Evolutionary conservation across 1,139 yeast genomes (phyloP), one percentile per base, ranked within the genome.

Genomic region (Sugiyamaella neomexicana): DNA sequence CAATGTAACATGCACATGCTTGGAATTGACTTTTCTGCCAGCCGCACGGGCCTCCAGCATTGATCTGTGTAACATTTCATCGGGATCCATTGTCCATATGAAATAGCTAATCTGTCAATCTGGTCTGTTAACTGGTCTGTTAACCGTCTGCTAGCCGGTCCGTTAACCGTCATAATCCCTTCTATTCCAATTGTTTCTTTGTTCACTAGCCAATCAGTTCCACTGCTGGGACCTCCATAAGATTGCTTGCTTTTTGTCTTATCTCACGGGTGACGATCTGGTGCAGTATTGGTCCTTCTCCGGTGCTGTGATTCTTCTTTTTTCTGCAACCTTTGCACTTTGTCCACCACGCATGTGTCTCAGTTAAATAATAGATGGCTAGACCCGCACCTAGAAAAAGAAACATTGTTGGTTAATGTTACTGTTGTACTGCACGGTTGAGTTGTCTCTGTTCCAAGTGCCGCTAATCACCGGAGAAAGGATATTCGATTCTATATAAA

Each of bases 1-100:
- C 32, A 40, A 32, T 25, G 44, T 40, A 40, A 40, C 44, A 40
- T 40, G 44, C 44, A 23, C 32, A 29, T 20, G n/a, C n/a, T 20
- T 20, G 25, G 25, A 20, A 20, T 20, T 5, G 25, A 20, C 5
- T 20, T n/a, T 20, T 3, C 25, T 20, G 25, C 25, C 25, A 20
- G 46, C 46, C 46, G 46, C 38, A 31, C 46, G 16, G 25, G 25
- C 5, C n/a, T 20, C 25, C 5, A 20, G 25, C 25, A 20, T 20
- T 20, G 25, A 20, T 20, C 25, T 20, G 25, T 20, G 25, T 20
- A 20, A 20, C 25, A 20, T 20, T n/a, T 20, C 25, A 20, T 3
- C 25, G 25, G 25, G n/a, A n/a, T n/a, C 32, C 32, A 29, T 29
- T 29, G 32, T 29, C 32, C 6, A 7, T 29, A 10, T 31, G 36